Evolutionary conservation across 345 rosid species (phyloP).

Genomic region (Microcos paniculata): DNA sequence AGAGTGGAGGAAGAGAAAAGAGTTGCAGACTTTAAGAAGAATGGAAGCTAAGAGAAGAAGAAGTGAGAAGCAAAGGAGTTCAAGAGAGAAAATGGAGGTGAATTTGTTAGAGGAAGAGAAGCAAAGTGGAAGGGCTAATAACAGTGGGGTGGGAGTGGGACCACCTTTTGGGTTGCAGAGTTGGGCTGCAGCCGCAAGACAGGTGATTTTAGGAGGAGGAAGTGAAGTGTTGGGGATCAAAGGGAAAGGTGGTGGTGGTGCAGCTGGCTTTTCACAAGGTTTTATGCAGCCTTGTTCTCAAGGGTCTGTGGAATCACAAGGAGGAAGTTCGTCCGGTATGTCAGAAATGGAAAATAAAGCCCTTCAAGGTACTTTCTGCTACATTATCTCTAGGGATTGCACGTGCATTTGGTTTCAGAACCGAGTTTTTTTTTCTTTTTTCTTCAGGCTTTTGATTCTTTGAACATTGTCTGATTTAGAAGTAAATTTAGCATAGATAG

Average conservation of each 20-base stretch:
- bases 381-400: neutral
- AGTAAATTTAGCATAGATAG: neutral
- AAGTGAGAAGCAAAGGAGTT: slow-evolving; percentile 75
- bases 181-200: slow-evolving; percentile 41
- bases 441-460: neutral
- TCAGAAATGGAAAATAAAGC: slow-evolving; percentile 66
- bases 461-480: neutral
- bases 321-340: slow-evolving; percentile 55
- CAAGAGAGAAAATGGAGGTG: slow-evolving; percentile 29
- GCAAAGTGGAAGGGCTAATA: slow-evolving; percentile 25
- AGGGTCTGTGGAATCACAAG: slow-evolving; percentile 61
- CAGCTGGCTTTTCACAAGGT: slow-evolving; percentile 34
- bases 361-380: slow-evolving; percentile 47
- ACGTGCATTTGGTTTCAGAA: neutral
- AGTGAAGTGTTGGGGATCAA: slow-evolving; percentile 23
- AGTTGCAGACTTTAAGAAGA: slow-evolving; percentile 72
- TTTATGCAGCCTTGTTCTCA: slow-evolving; percentile 42
- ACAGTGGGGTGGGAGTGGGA: slow-evolving; percentile 13
- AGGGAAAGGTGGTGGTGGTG: slow-evolving; percentile 21
- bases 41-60: slow-evolving; percentile 88
- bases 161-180: slow-evolving; percentile 39
- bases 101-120: slow-evolving; percentile 35
- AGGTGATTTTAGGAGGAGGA: slow-evolving; percentile 15
- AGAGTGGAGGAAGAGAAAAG: slow-evolving; percentile 91
- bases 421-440: neutral